A percentile compares a stretch with the other conserved stretches of the same genome.
Evolutionary conservation across 2,329 filamentous ascomycete genomes (phyloP).

Genomic region (Colletotrichum eremochloae): DNA sequence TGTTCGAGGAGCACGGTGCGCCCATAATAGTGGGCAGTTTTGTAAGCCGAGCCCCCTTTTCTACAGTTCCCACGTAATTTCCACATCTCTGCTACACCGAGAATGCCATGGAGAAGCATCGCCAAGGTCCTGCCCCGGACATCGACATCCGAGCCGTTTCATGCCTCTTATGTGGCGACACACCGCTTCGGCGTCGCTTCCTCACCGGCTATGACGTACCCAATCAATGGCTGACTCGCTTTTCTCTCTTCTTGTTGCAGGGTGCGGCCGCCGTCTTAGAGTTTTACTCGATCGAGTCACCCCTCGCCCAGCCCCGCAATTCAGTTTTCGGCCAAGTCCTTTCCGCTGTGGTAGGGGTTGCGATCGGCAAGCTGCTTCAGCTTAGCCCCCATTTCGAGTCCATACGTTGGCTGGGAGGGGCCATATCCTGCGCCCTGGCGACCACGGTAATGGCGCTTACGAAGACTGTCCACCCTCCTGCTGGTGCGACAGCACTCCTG

Average conservation of each 20-base stretch:
- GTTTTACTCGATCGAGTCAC: conserved; percentile 79
- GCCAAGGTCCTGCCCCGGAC: conserved; percentile 12
- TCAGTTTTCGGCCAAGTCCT: conserved; percentile 76
- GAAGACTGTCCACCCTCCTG: conserved; percentile 80
- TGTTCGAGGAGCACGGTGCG: conserved; percentile 64
- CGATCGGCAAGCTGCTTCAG: conserved; percentile 75
- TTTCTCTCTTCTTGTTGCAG: conserved; percentile 52
- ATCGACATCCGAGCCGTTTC: conserved; percentile 8
- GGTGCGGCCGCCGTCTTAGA: conserved; percentile 82
- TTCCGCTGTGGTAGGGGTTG: conserved; percentile 71
- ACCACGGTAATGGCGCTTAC: conserved; percentile 77
- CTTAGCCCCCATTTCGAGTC: conserved; percentile 61
- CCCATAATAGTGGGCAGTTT: conserved; percentile 79
- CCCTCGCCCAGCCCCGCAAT: conserved; percentile 80
- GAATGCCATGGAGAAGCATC: background rate
- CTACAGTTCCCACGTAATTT: background rate
- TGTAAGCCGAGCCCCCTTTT: conserved; percentile 60
- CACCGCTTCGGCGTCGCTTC: background rate
- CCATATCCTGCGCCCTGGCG: conserved; percentile 73
- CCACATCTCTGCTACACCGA: conserved; percentile 10
- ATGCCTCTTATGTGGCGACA: conserved; percentile 26
- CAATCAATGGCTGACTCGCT: conserved; percentile 15
- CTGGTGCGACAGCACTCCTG: conserved; percentile 79
- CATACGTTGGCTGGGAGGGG: conserved; percentile 74
- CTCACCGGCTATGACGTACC: conserved; percentile 10